These are phyloP conservation scores for Diaporthe sp. DNA, from an alignment of 2,329 filamentous ascomycete species.

Conservation along the genomic window DNA sequence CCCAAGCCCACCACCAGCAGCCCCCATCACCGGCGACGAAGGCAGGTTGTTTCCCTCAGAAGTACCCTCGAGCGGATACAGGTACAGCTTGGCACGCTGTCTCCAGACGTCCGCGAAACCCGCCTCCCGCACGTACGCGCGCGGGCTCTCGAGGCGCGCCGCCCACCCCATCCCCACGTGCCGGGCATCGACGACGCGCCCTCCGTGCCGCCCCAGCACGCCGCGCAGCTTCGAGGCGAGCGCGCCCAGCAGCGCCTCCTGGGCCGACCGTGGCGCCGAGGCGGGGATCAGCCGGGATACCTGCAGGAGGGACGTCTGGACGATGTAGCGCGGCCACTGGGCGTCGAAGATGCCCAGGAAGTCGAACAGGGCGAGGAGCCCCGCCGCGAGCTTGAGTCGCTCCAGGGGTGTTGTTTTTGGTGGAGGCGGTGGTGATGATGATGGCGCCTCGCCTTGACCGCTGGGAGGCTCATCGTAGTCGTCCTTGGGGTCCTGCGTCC, in stretches of 20 bases:
- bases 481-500: no score
- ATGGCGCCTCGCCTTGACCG: neutral
- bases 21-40: neutral
- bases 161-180: slow-evolving; percentile 18
- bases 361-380: slow-evolving; percentile 31
- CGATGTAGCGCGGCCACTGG: slow-evolving; percentile 37
- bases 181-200: neutral
- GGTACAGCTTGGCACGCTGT: slow-evolving; percentile 29
- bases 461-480: neutral
- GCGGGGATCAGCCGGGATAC: slow-evolving; percentile 18
- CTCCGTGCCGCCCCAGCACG: neutral
- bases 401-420: neutral
- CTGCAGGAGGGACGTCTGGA: slow-evolving; percentile 20
- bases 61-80: neutral
- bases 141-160: neutral
- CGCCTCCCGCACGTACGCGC: neutral
- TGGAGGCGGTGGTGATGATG: neutral
- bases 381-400: slow-evolving; percentile 28
- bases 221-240: slow-evolving; percentile 28
- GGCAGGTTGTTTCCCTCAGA: neutral
- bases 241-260: slow-evolving; percentile 17
- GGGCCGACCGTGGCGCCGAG: slow-evolving; percentile 1
- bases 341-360: slow-evolving; percentile 32
- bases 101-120: neutral
- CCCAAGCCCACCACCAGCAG: neutral